phyloP scores from a whole-genome alignment of 768 basidiomycete genomes.

The Pleurotus eryngii region DNA sequence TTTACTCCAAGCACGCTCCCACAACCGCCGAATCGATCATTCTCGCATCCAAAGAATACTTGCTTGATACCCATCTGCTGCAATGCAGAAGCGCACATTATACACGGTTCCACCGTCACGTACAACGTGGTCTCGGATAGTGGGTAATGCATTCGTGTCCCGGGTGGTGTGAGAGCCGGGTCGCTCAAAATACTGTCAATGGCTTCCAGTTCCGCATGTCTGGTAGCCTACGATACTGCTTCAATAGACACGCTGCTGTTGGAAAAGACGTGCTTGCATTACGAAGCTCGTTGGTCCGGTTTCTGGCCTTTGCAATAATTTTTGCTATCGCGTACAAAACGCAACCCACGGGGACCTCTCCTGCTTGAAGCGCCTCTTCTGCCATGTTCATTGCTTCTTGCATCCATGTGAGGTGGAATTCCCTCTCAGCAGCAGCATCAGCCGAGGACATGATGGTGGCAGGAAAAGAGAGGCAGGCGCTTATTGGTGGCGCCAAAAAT shows the following conservation, averaged over 20 bases:
- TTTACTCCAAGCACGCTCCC: slow-evolving; percentile 93
- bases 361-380: slow-evolving; percentile 77
- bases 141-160: slow-evolving; percentile 45
- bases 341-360: slow-evolving; percentile 96
- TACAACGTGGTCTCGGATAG: slow-evolving; percentile 83
- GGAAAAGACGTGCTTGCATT: slow-evolving; percentile 55
- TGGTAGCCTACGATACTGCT: slow-evolving; percentile 67
- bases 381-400: slow-evolving; percentile 81
- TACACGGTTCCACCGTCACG: slow-evolving; percentile 98
- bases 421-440: neutral
- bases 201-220: slow-evolving; percentile 97
- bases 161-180: slow-evolving; percentile 48
- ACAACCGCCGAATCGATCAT: slow-evolving; percentile 96
- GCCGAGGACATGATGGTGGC: neutral
- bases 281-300: slow-evolving; percentile 89
- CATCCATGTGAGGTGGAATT: slow-evolving; percentile 68
- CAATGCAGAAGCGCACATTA: slow-evolving; percentile 97
- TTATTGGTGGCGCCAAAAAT: too few species aligned
- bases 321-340: slow-evolving; percentile 75
- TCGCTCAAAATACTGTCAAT: slow-evolving; percentile 83
- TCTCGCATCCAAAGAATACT: slow-evolving; percentile 91
- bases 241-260: slow-evolving; percentile 2
- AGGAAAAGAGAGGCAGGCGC: too few species aligned
- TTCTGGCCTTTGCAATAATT: slow-evolving; percentile 84
- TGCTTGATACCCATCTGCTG: slow-evolving; percentile 88